Conservation (phyloP, 2,329 filamentous ascomycete genomes). For the Talaromyces atroroseus region DNA sequence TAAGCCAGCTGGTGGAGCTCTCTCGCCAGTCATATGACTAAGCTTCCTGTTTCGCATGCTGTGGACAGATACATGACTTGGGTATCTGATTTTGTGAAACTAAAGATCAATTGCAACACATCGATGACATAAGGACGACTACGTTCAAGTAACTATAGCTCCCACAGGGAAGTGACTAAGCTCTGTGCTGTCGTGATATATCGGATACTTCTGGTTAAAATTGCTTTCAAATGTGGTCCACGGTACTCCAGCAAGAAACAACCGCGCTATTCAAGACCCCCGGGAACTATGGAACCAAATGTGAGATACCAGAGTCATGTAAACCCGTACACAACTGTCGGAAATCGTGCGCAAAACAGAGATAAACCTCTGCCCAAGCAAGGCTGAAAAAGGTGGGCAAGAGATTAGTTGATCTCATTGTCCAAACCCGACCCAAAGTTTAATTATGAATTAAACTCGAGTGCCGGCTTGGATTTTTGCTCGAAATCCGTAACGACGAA, state of each 20-base stretch:
- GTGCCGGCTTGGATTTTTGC: slow-evolving; percentile 16
- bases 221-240: slow-evolving; percentile 11
- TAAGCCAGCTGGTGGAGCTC: not conserved
- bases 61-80: no score
- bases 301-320: not conserved
- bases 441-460: not conserved
- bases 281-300: slow-evolving; percentile 2
- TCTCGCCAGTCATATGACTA: not conserved
- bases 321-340: not conserved
- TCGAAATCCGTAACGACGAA: slow-evolving; percentile 1
- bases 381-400: not conserved
- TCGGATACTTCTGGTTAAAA: no score
- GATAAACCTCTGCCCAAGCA: slow-evolving; percentile 12
- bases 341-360: slow-evolving; percentile 3
- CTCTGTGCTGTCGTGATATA: no score
- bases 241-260: slow-evolving; percentile 12
- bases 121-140: no score
- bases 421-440: not conserved
- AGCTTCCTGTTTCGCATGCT: not conserved
- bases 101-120: no score
- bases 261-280: slow-evolving; percentile 6
- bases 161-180: no score
- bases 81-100: no score
- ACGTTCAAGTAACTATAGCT: no score
- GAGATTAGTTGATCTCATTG: not conserved